phyloP scores from a whole-genome alignment of 2,329 filamentous ascomycete genomes.

The Fusarium musae region DNA sequence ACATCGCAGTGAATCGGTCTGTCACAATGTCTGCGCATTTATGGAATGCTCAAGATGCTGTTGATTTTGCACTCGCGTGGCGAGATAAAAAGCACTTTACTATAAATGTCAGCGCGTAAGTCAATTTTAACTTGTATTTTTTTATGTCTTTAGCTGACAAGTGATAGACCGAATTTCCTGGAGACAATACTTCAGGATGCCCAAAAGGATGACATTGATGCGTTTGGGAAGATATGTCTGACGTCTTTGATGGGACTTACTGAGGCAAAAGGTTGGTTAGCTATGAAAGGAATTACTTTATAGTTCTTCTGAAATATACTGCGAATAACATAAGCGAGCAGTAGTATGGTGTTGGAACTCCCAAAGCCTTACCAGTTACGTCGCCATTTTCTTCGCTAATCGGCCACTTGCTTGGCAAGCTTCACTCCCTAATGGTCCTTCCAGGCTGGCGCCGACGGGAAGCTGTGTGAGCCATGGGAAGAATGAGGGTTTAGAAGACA shows the following conservation, averaged over 20 bases:
- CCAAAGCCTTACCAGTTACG: no score
- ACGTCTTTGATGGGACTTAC: not conserved
- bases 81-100: not conserved
- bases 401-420: no score
- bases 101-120: not conserved
- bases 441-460: no score
- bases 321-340: no score
- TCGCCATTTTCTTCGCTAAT: no score
- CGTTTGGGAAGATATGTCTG: not conserved
- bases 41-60: conserved; percentile 2
- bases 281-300: not conserved
- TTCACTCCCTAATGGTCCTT: rapidly evolving
- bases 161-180: not conserved
- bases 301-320: not conserved
- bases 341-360: no score
- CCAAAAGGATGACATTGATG: not conserved
- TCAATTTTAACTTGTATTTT: no score
- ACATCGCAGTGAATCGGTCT: not conserved
- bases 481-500: no score
- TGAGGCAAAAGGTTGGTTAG: conserved; percentile 5
- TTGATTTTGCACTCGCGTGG: conserved; percentile 2
- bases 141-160: not conserved
- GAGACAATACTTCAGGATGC: not conserved
- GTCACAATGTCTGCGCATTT: conserved; percentile 6
- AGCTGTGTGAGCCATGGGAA: no score